Evolutionary conservation across 495 filamentous ascomycete genomes (phyloP).

Genomic region (Neurospora terricola): DNA sequence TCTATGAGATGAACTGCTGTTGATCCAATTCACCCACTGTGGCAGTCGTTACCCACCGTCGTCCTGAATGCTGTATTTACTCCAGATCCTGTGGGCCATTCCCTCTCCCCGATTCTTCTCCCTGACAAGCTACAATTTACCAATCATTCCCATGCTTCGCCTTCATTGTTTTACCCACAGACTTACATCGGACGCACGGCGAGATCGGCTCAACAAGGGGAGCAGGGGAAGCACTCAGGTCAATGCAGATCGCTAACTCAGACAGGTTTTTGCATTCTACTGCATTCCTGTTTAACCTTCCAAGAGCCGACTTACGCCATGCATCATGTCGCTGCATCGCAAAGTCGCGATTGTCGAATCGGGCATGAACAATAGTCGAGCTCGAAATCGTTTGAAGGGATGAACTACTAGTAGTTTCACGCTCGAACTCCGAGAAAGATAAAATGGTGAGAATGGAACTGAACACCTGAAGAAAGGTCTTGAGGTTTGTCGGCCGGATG

Average conservation of each 20-base stretch:
- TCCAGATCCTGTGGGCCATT: too few species aligned
- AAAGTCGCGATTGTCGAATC: background rate
- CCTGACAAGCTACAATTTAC: too few species aligned
- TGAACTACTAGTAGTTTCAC: background rate
- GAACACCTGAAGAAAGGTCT: background rate
- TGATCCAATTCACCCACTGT: too few species aligned
- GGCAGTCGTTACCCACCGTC: too few species aligned
- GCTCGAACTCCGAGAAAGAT: background rate
- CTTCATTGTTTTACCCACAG: background rate
- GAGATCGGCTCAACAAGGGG: background rate
- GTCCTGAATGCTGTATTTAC: too few species aligned
- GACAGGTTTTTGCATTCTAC: background rate
- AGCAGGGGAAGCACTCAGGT: background rate
- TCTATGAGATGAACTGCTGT: background rate
- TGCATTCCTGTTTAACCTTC: background rate
- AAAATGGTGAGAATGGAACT: background rate
- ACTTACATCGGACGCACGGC: background rate
- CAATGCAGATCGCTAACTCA: background rate
- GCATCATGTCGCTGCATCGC: background rate
- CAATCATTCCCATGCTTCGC: too few species aligned
- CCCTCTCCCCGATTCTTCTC: too few species aligned
- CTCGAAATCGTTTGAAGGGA: background rate
- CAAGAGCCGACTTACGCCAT: background rate
- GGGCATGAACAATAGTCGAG: background rate
- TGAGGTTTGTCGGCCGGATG: background rate